phyloP scores from a whole-genome alignment of 345 rosid species.

The Turnera subulata region DNA sequence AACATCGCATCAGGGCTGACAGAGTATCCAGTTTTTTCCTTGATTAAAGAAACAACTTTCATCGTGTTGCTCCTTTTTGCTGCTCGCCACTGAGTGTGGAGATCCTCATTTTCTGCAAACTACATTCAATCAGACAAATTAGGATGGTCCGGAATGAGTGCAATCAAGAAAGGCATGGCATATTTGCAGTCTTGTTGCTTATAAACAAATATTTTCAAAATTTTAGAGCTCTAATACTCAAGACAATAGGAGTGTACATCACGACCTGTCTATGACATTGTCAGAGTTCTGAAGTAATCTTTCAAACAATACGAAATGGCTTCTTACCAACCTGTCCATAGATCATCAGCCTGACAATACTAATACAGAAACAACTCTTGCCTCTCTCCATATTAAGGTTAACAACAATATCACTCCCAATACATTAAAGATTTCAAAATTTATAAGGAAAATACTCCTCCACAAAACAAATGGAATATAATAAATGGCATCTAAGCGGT shows the following conservation, averaged over 20 bases:
- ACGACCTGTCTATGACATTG: too few species aligned
- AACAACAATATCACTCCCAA: too few species aligned
- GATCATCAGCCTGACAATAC: neutral
- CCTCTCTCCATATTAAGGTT: too few species aligned
- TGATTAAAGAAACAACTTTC: slow-evolving; percentile 58
- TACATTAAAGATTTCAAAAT: neutral
- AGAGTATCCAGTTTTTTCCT: slow-evolving; percentile 67
- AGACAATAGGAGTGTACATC: too few species aligned
- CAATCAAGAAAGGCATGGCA: neutral
- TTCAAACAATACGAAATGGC: neutral
- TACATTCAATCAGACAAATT: slow-evolving; percentile 25
- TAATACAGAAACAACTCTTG: too few species aligned
- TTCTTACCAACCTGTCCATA: too few species aligned
- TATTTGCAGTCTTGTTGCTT: neutral
- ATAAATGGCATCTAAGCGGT: neutral
- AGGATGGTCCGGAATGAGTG: slow-evolving; percentile 7
- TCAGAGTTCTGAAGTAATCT: too few species aligned
- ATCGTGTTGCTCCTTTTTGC: slow-evolving; percentile 70
- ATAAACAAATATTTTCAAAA: neutral
- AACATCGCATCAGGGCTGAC: slow-evolving; percentile 81
- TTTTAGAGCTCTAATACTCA: too few species aligned
- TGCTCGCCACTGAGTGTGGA: slow-evolving; percentile 59
- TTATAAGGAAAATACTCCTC: neutral
- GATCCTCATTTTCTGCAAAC: slow-evolving; percentile 72
- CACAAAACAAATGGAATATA: neutral